These are phyloP conservation scores for Chalaropsis thielavioides DNA, from an alignment of 2,329 filamentous ascomycete genomes.

Conservation along the genomic window DNA sequence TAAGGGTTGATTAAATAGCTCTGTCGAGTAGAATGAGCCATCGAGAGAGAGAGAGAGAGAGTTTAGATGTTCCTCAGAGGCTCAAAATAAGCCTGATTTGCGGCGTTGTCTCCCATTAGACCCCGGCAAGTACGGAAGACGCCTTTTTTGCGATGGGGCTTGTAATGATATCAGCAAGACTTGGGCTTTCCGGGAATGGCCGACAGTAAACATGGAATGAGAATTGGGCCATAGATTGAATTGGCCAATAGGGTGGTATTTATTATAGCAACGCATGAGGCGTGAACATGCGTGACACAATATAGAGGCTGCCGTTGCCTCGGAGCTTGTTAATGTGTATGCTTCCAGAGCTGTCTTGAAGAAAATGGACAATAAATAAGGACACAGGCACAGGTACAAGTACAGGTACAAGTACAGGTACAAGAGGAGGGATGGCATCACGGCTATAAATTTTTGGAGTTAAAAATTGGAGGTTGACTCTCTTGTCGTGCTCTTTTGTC, in stretches of 20 bases:
- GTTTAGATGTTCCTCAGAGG: neutral
- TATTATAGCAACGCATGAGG: neutral
- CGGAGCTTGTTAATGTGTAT: too few relatives aligned
- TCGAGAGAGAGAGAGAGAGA: neutral
- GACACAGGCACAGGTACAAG: too few relatives aligned
- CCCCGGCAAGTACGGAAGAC: neutral
- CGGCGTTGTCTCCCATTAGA: neutral
- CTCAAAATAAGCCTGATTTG: neutral
- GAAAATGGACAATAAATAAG: too few relatives aligned
- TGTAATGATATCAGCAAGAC: neutral
- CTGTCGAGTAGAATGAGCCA: neutral
- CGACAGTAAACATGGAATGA: constrained; percentile 5
- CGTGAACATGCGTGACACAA: too few relatives aligned
- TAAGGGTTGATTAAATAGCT: neutral
- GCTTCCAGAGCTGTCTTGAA: neutral
- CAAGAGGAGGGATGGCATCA: too few relatives aligned
- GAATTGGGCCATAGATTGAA: neutral
- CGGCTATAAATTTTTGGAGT: neutral
- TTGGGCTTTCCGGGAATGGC: constrained; percentile 17
- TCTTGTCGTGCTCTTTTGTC: neutral
- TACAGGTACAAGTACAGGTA: too few relatives aligned
- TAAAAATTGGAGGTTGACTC: neutral
- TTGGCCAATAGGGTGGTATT: neutral
- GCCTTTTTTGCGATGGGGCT: neutral
- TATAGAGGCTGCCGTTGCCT: too few relatives aligned